Evolutionary conservation across 1,284 basidiomycete species (phyloP), one percentile per base, ranked within the genome.

Genomic region (Dichomitus squalens): DNA sequence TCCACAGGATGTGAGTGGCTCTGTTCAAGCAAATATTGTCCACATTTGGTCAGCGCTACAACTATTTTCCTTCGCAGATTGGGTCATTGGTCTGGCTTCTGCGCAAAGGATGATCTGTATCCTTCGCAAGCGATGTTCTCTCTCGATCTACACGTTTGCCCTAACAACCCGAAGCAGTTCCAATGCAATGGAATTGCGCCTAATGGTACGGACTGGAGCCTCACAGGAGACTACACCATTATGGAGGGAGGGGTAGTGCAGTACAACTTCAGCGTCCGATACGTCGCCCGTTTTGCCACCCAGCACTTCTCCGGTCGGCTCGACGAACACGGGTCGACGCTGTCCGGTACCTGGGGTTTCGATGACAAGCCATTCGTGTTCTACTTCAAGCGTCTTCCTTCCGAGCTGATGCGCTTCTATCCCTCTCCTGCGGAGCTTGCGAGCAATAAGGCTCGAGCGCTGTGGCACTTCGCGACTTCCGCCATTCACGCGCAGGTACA

Each of bases 391-490:
- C 62, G 57, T 9, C 40, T 33, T 47, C 38, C 54, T 49, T 33
- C 47, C 7, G 60, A 53, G 23, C 23, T 57, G 43, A 67, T 64
- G 60, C 55, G 47, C n/a, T 59, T 51, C 49, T 68, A 69, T 20
- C 68, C 68, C 1, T 54, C 58, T 6, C 60, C 60, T n/a, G 11
- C 48, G 8, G 63, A 64, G 12, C 57, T 67, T 21, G 41, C 35
- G 5, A 39, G n/a, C 12, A 63, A 63, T 50, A 64, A 53, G 43
- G 6, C 61, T 14, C 47, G 58, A 1, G 64, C 68, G 1, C 41
- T 70, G 8, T 72, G 70, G 68, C 59, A 47, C 1, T 72, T 67
- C 34, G 70, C 70, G 3, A 55, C 63, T 23, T 21, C 55, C 5
- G 64, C 65, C 12, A 12, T 59, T 2, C 16, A 49, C 5, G 44